phyloP scores from a whole-genome alignment of 192 early-diverging fungal genomes.

The Backusella sp. region DNA sequence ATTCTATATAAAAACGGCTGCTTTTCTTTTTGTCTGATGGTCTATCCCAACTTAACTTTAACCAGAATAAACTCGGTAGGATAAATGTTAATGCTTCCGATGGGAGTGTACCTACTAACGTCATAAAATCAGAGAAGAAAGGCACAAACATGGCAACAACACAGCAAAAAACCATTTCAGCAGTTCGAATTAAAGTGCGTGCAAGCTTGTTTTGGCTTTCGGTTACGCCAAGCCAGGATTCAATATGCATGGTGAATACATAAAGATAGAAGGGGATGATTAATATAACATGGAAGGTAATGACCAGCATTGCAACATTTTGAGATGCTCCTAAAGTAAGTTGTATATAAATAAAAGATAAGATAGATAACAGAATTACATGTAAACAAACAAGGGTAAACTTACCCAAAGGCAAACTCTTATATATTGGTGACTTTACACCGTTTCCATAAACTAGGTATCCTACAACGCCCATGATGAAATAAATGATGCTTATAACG shows the following conservation, averaged over 20 bases:
- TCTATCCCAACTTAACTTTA: constrained; percentile 60
- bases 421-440: constrained; percentile 66
- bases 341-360: background rate
- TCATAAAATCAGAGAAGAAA: constrained; percentile 76
- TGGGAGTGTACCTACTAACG: constrained; percentile 69
- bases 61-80: constrained; percentile 73
- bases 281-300: constrained; percentile 77
- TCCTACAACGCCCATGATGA: constrained; percentile 63
- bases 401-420: constrained; percentile 64
- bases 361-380: constrained; percentile 35
- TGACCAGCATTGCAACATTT: constrained; percentile 64
- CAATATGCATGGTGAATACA: constrained; percentile 71
- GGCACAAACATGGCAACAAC: constrained; percentile 67
- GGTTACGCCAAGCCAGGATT: constrained; percentile 47
- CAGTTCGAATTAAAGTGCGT: constrained; percentile 51
- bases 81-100: constrained; percentile 76
- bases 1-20: constrained; percentile 24
- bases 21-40: constrained; percentile 1
- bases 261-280: constrained; percentile 75
- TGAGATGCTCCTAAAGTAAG: constrained; percentile 43
- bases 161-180: constrained; percentile 51
- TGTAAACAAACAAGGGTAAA: constrained; percentile 35
- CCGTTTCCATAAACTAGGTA: constrained; percentile 72
- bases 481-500: constrained; percentile 68
- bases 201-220: background rate